Evolutionary conservation across 192 early-diverging fungal genomes (phyloP), one percentile per base, ranked within the genome.

Genomic region (Geranomyces michiganensis): DNA sequence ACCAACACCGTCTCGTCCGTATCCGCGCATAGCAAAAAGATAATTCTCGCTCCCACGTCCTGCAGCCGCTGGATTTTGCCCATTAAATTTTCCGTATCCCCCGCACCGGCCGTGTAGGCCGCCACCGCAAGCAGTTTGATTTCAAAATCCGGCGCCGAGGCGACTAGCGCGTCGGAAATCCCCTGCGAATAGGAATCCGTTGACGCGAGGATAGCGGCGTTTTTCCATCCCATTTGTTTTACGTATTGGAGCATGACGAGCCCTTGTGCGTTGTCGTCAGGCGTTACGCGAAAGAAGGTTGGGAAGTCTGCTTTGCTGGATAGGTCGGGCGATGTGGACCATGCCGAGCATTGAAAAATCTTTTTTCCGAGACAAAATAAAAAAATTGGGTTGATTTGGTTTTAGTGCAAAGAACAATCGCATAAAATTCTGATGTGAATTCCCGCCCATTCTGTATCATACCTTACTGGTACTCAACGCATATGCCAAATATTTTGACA

Each of bases 211-310:
- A 60, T 29, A 19, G 58, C 70, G 14, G 36, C 44, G 51, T 30
- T 32, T 24, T 26, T 55, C 79, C 79, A 81, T n/a, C 72, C 70
- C 53, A 48, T 56, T 7, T 33, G 10, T 14, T 60, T 26, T 12
- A 77, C 15, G 26, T 74, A 72, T 14, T 56, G 36, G 7, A 77
- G 22, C 19, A 82, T 79, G 8, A 75, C 76, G 14, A 41, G 10
- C 8, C 65, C 74, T 41, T 79, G 77, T 1, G 56, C 47, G 24
- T 74, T 71, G 68, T 82, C 80, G 48, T 43, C 41, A 0, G 77
- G 65, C 15, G 74, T 49, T 0, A 71, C 62, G n/a, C 80, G 74
- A 53, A 79, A 82, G 49, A 82, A 82, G 67, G 77, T 76, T 21
- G 77, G 71, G 59, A 63, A 82, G 29, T 48, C 24, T 9, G 14